These are phyloP conservation scores for Tanacetum coccineum DNA, from an alignment of 129 eudicot genomes.

Conservation along the genomic window DNA sequence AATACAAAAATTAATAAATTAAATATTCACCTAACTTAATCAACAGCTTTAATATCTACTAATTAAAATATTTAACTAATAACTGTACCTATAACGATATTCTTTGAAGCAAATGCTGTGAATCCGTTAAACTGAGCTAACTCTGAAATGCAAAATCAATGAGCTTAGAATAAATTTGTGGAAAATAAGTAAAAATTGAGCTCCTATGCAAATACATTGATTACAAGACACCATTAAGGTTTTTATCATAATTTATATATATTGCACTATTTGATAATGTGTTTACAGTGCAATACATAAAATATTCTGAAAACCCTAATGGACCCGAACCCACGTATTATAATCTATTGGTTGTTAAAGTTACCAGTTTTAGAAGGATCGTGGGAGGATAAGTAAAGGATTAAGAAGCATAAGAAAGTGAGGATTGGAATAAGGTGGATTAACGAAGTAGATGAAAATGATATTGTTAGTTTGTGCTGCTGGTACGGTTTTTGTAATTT, in stretches of 20 bases:
- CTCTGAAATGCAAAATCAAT: constrained; percentile 28
- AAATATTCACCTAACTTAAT: constrained; percentile 1
- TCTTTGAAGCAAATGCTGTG: constrained; percentile 24
- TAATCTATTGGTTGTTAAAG: not conserved
- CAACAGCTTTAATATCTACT: not conserved
- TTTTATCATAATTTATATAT: too few species aligned
- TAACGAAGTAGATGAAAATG: constrained; percentile 20
- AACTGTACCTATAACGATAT: constrained; percentile 9
- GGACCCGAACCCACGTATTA: too few species aligned
- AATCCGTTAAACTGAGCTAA: constrained; percentile 36
- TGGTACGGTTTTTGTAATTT: constrained; percentile 29
- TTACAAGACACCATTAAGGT: too few species aligned
- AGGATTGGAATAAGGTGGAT: constrained; percentile 37
- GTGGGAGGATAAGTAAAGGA: constrained; percentile 37
- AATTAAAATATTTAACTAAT: not conserved
- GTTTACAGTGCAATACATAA: too few species aligned
- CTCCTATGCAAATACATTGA: too few species aligned
- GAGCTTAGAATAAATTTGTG: not conserved
- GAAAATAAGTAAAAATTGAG: too few species aligned
- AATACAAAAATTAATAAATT: not conserved
- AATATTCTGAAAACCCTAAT: too few species aligned
- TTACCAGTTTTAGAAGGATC: constrained; percentile 39
- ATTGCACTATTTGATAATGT: too few species aligned
- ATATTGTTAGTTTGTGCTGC: constrained; percentile 7
- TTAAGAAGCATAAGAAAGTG: constrained; percentile 35